Conservation (phyloP, 495 filamentous ascomycete species). For the Friedmanniomyces endolithicus region DNA sequence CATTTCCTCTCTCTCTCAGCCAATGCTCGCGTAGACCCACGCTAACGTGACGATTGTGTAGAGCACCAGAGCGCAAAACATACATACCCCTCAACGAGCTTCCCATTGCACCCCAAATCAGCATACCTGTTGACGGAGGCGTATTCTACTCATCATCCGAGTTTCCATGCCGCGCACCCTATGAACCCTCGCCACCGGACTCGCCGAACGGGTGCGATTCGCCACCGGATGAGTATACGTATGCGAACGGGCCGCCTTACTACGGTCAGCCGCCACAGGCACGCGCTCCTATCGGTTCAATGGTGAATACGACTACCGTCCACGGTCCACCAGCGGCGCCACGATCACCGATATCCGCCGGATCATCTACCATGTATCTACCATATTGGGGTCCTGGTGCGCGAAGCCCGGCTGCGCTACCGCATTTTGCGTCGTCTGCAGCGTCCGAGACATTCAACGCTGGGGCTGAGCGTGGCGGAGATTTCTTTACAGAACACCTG, state of each 20-base stretch:
- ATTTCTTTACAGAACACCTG: background rate
- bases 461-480: background rate
- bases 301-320: background rate
- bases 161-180: background rate
- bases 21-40: background rate
- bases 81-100: slow-evolving; percentile 6
- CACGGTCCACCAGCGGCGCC: background rate
- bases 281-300: background rate
- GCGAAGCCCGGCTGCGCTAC: background rate
- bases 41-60: background rate
- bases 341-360: slow-evolving; percentile 13
- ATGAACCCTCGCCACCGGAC: slow-evolving; percentile 8
- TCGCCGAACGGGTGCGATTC: slow-evolving; percentile 11
- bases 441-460: background rate
- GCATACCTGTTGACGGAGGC: background rate
- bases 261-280: slow-evolving; percentile 9
- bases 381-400: background rate
- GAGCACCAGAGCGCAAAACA: background rate
- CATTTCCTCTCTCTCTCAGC: background rate
- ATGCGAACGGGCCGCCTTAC: slow-evolving; percentile 5
- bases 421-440: background rate
- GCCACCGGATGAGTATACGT: slow-evolving; percentile 3
- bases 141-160: background rate
- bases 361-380: slow-evolving; percentile 8
- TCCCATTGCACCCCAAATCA: background rate